These are phyloP conservation scores for Carex pumila DNA, from an alignment of 176 grass and related monocot species.

Conservation along the genomic window DNA sequence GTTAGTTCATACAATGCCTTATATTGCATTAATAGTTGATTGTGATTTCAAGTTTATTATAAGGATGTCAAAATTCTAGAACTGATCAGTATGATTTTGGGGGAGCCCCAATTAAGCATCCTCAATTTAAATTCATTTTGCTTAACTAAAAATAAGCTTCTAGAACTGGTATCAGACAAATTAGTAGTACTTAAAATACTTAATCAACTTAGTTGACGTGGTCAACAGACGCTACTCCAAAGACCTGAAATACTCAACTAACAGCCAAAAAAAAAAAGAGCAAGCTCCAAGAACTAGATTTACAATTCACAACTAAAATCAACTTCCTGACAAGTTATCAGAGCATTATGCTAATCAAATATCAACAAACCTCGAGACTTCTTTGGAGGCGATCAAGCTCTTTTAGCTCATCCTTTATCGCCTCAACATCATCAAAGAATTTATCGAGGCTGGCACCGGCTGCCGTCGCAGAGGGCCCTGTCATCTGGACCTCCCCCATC, in stretches of 20 bases:
- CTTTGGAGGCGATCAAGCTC: slow-evolving; percentile 70
- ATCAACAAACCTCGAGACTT: slow-evolving; percentile 10
- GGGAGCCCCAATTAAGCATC: background rate
- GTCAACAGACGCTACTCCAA: background rate
- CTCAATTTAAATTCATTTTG: background rate
- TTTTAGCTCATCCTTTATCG: slow-evolving; percentile 82
- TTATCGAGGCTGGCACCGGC: slow-evolving; percentile 59
- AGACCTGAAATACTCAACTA: background rate
- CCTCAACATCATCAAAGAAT: slow-evolving; percentile 95
- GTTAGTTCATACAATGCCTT: background rate
- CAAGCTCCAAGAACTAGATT: background rate
- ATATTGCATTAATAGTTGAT: background rate
- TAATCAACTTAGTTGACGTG: background rate
- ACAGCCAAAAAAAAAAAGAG: background rate
- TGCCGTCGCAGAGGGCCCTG: slow-evolving; percentile 5
- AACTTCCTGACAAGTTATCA: background rate
- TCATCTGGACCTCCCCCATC: slow-evolving; percentile 52
- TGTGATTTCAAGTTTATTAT: background rate
- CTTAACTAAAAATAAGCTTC: background rate
- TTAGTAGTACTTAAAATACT: background rate
- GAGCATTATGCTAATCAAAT: background rate
- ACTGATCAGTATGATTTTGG: background rate
- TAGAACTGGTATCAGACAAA: background rate
- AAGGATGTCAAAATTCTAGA: background rate
- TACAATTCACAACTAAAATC: too few relatives aligned